Base-by-base conservation (phyloP, 73 alveolate genomes). In the Paramecium tetraurelia region DNA sequence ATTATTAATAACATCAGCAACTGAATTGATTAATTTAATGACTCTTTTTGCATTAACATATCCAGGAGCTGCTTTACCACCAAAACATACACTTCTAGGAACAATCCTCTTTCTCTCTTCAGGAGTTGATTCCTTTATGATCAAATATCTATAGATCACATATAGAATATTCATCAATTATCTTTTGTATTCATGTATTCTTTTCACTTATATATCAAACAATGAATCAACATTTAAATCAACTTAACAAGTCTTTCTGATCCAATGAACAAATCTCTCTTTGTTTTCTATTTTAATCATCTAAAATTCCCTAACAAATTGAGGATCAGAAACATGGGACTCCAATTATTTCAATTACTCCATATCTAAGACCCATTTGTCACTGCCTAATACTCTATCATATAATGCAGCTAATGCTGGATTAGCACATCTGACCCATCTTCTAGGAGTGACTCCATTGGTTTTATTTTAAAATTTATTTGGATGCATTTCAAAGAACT, bases 21-120 rank as follows among this genome's bases (percentile, higher is more conserved):
- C 93, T 29, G 85, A 98, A 94, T 94, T 97, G 84, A 97, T 97
- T 57, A 99, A 96, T 96, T 99, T 99, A 86, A 98, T 98, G 92
- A 98, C 96, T 84, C 95, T 95, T 95, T 98, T 98, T n/a, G 99
- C 99, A 71, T 96, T 95, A 87, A 90, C 93, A 50, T 98, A 98
- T 21, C 99, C 99, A 41, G 99, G 99, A 3, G 99, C 99, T 12
- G 99, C 99, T 96, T 98, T 97, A 18, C 99, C 99, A 72, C 99
- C 99, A 92, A 95, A 85, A 92, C 96, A 85, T 44, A 93, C 95
- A 69, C 93, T 97, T 89, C 99, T 93, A 11, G 98, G 97, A 24
- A 92, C 96, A 72, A 94, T 59, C 24, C 57, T 92, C 31, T 89
- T 72, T 86, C 99, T 95, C 57, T 96, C 93, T 48, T 96, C 95